Conservation (phyloP, 2,329 filamentous ascomycete genomes). For the Stemphylium beticola region DNA sequence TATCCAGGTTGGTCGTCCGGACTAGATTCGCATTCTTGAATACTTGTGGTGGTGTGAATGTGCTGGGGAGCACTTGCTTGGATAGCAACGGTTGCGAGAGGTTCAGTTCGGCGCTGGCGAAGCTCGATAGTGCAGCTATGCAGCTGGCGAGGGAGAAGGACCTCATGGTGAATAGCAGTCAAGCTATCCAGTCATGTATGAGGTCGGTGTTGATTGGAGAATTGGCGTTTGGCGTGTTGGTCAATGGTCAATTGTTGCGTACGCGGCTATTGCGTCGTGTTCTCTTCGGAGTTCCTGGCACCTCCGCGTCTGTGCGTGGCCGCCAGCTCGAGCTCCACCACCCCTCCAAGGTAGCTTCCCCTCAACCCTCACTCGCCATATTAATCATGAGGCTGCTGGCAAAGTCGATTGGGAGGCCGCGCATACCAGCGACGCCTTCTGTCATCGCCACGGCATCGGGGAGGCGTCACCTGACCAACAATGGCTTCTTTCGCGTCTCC, state of each 20-base stretch:
- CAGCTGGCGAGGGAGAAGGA: slow-evolving; percentile 48
- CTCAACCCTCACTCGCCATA: slow-evolving; percentile 8
- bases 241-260: slow-evolving; percentile 23
- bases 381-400: slow-evolving; percentile 35
- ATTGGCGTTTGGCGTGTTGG: slow-evolving; percentile 9
- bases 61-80: slow-evolving; percentile 55
- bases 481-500: slow-evolving; percentile 71
- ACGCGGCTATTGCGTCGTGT: slow-evolving; percentile 48
- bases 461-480: slow-evolving; percentile 44
- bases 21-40: slow-evolving; percentile 95
- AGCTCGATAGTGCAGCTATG: slow-evolving; percentile 65
- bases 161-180: slow-evolving; percentile 49
- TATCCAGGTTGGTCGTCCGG: slow-evolving; percentile 88
- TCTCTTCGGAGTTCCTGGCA: slow-evolving; percentile 39
- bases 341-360: slow-evolving; percentile 10
- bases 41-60: slow-evolving; percentile 83
- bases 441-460: slow-evolving; percentile 1
- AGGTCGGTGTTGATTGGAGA: slow-evolving; percentile 18
- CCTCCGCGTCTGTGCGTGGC: slow-evolving; percentile 28
- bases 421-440: slow-evolving; percentile 10
- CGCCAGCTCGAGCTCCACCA: slow-evolving; percentile 22
- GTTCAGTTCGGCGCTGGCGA: slow-evolving; percentile 64
- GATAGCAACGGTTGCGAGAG: slow-evolving; percentile 63
- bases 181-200: slow-evolving; percentile 43
- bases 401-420: slow-evolving; percentile 24